phyloP scores from a whole-genome alignment of 192 early-diverging fungal species.

The Anaeromyces robustus region DNA sequence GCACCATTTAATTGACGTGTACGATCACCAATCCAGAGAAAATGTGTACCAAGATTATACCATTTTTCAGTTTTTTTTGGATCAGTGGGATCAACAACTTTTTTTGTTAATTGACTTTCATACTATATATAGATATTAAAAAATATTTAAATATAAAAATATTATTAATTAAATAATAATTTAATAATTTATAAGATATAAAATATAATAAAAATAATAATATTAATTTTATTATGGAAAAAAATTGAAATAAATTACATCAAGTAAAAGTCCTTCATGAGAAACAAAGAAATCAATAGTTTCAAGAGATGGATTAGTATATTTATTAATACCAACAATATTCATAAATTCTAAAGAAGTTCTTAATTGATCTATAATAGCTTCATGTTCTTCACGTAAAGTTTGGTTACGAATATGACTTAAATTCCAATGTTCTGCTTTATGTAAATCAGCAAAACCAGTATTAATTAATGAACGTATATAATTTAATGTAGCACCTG shows the following conservation, averaged over 20 bases:
- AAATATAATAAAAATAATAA: too few species aligned
- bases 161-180: not conserved
- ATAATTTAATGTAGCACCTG: constrained; percentile 90
- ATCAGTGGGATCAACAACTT: not conserved
- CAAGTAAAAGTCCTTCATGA: constrained; percentile 89
- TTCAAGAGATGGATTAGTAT: constrained; percentile 28
- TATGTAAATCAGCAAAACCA: constrained; percentile 85
- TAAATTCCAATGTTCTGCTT: constrained; percentile 50
- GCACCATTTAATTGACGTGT: constrained; percentile 88
- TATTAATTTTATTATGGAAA: too few species aligned
- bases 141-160: not conserved
- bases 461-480: constrained; percentile 65
- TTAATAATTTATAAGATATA: not conserved
- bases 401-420: constrained; percentile 63
- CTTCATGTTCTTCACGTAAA: constrained; percentile 74
- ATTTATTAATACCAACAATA: constrained; percentile 73
- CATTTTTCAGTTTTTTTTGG: constrained; percentile 9
- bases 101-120: not conserved
- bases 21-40: constrained; percentile 97
- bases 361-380: constrained; percentile 68
- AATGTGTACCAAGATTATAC: constrained; percentile 92
- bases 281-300: constrained; percentile 86
- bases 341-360: constrained; percentile 89
- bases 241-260: constrained; percentile 8
- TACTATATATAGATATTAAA: not conserved